phyloP scores from a whole-genome alignment of 305 asterid species.

The Plantago coronopus region DNA sequence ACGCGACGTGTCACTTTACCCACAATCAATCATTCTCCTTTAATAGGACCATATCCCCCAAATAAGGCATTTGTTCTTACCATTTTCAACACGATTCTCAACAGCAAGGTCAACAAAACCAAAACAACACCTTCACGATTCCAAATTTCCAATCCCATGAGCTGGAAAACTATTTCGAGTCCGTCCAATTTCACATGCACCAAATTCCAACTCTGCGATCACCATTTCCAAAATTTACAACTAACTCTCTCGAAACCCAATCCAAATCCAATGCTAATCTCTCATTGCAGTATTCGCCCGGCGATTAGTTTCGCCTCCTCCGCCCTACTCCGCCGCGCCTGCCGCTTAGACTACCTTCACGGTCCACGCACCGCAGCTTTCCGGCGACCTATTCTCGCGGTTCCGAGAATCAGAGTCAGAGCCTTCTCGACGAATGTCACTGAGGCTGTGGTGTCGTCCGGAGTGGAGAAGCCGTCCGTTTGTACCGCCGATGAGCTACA shows the following conservation, averaged over 20 bases:
- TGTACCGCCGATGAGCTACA: conserved; percentile 96
- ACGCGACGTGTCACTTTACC: too few species aligned
- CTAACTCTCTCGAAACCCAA: neutral
- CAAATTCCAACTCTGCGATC: neutral
- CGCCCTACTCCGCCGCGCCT: conserved; percentile 41
- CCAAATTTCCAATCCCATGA: too few species aligned
- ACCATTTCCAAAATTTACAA: neutral
- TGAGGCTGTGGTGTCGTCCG: conserved; percentile 22
- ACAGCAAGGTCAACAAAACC: too few species aligned
- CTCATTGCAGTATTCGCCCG: conserved; percentile 56
- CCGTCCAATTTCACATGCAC: neutral
- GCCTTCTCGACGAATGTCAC: conserved; percentile 41
- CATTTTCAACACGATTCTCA: too few species aligned
- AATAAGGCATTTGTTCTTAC: too few species aligned
- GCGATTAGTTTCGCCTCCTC: conserved; percentile 61
- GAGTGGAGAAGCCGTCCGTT: conserved; percentile 47
- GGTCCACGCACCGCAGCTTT: conserved; percentile 33
- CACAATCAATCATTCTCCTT: too few species aligned
- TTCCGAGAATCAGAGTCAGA: conserved; percentile 35
- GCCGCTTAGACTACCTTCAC: conserved; percentile 26
- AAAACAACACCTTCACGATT: too few species aligned
- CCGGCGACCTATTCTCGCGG: conserved; percentile 31
- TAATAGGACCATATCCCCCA: too few species aligned
- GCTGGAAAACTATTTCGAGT: too few species aligned
- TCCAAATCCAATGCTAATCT: conserved; percentile 25